Conservation (phyloP, 2,329 filamentous ascomycete species). For the Neofusicoccum ribis region DNA sequence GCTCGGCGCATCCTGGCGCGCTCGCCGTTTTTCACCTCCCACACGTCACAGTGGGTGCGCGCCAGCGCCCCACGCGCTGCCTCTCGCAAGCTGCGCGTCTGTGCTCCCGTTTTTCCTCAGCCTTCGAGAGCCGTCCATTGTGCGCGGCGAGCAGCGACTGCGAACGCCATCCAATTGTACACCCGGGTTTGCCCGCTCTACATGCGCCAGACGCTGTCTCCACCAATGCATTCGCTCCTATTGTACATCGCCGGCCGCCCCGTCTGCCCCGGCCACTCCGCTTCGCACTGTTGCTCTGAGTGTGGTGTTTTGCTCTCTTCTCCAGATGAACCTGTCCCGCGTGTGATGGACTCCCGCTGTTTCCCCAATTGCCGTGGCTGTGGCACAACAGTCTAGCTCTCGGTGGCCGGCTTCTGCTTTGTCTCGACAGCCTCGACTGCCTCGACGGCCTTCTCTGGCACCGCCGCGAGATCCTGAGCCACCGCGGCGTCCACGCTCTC, state of each 20-base stretch:
- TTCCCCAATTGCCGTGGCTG: not conserved
- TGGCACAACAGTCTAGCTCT: not conserved
- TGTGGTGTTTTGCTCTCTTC: not conserved
- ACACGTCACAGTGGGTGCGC: not conserved
- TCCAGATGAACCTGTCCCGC: slow-evolving; percentile 39
- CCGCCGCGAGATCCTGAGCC: slow-evolving; percentile 1
- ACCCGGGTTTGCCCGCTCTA: slow-evolving; percentile 13
- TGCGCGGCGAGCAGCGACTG: not conserved
- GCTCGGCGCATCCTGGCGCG: not conserved
- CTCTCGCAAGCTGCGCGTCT: not conserved
- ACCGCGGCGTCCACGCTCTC: slow-evolving; percentile 18
- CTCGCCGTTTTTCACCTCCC: not conserved
- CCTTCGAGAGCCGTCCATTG: not conserved
- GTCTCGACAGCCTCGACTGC: slow-evolving; percentile 23
- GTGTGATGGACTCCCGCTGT: slow-evolving; percentile 32
- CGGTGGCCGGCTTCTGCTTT: slow-evolving; percentile 34
- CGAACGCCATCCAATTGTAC: slow-evolving; percentile 1
- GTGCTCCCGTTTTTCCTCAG: not conserved
- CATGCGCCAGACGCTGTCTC: not conserved
- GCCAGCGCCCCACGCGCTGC: not conserved
- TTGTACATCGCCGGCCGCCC: not conserved
- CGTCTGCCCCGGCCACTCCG: not conserved
- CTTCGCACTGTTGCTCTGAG: not conserved
- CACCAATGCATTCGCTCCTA: not conserved
- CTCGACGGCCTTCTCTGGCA: slow-evolving; percentile 1